phyloP scores from a whole-genome alignment of 2,329 filamentous ascomycete species.

The Aspergillus sp. region DNA sequence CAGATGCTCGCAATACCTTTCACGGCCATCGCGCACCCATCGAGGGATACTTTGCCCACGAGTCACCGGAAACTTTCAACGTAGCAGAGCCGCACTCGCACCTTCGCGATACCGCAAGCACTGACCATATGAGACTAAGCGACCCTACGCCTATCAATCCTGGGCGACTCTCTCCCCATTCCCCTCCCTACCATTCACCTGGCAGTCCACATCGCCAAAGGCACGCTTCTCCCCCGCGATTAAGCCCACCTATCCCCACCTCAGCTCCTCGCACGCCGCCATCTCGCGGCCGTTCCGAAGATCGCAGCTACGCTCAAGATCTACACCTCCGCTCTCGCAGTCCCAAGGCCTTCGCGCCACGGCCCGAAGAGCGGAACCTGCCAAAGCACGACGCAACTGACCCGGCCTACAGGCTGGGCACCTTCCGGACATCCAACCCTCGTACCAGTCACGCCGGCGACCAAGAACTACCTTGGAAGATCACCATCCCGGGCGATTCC shows the following conservation, averaged over 20 bases:
- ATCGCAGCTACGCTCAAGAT: slow-evolving; percentile 29
- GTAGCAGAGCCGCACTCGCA: not conserved
- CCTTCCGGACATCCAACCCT: slow-evolving; percentile 32
- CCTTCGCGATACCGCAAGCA: not conserved
- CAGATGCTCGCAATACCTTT: slow-evolving; percentile 10
- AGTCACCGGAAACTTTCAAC: slow-evolving; percentile 18
- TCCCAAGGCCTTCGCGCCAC: slow-evolving; percentile 29
- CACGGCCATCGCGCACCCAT: slow-evolving; percentile 12
- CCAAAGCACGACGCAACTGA: slow-evolving; percentile 23
- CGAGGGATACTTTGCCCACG: slow-evolving; percentile 23
- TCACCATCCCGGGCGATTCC: slow-evolving; percentile 32
- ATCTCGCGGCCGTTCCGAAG: slow-evolving; percentile 19
- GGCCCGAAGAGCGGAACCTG: slow-evolving; percentile 22
- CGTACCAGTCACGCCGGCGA: slow-evolving; percentile 33
- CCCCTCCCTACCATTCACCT: slow-evolving; percentile 7
- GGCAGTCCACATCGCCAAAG: slow-evolving; percentile 4
- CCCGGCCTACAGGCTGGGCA: slow-evolving; percentile 30
- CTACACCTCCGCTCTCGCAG: slow-evolving; percentile 39
- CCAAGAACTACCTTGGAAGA: slow-evolving; percentile 38
- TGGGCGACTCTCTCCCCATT: slow-evolving; percentile 14
- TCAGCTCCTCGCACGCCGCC: slow-evolving; percentile 12
- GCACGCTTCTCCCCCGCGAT: not conserved
- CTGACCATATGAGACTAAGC: slow-evolving; percentile 5
- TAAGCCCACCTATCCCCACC: slow-evolving; percentile 11
- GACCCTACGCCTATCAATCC: slow-evolving; percentile 3